Evolutionary conservation across 345 rosid species (phyloP), one percentile per base, ranked within the genome.

Genomic region (Cardamine chenopodiifolia): DNA sequence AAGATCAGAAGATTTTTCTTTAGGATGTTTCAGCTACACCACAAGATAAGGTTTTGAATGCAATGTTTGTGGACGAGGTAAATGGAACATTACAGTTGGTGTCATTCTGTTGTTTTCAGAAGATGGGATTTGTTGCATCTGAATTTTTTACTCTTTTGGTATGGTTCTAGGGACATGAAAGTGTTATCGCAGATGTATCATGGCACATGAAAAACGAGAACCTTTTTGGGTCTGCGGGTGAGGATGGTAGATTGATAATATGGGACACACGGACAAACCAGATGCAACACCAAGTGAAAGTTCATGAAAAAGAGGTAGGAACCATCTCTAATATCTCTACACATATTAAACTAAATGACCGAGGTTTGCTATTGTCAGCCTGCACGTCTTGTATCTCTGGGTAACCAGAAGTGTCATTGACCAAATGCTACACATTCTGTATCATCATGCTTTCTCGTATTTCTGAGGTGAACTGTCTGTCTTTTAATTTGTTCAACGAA

Each of bases 231-330:
- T 95, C 98, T 57, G 92, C 88, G 0, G 90, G 98, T 32, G 97
- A 92, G 84, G 99, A 95, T 82, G 84, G 98, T 68, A 83, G 63
- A 53, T 65, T 95, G 81, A 84, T 87, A 76, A 88, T 96, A 42
- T 96, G 99, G 97, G 99, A 96, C 83, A 66, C 78, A 82, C 83
- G 97, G 17, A 89, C 96, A 19, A 89, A 86, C 78, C 87, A 87
- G 77, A 76, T 85, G 5, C 85, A 86, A 48, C 86, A 88, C 31
- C 71, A 80, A 37, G 84, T 87, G 47, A 92, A 86, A 87, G 94
- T 86, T 78, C 97, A 96, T 67, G 91, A 88, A 70, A 88, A 74
- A 74, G 99, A 92, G 99, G 97, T 89, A 50, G 67, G 73, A 23
- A 48, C 50, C 23, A 54, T 44, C 26, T 19, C 26, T 53, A 7